Conservation (phyloP, 164 flowering plant genomes). For the Paratinospora sagittata region DNA sequence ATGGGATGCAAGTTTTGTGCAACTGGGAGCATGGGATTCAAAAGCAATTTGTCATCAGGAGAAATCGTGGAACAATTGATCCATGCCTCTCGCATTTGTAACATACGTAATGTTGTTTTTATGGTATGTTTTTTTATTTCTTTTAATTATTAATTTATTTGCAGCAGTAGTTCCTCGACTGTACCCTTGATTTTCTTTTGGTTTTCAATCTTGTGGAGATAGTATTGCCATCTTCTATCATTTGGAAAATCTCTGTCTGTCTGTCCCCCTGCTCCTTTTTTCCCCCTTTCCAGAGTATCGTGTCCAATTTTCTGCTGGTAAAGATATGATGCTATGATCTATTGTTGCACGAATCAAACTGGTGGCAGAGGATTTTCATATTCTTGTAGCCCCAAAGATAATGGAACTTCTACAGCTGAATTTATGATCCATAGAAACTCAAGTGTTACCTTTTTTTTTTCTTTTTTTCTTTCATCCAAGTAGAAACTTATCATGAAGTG, state of each 20-base stretch:
- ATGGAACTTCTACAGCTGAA: neutral
- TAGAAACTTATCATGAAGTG: neutral
- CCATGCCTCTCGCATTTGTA: conserved; percentile 69
- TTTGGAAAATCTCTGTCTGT: neutral
- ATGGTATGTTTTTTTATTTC: conserved; percentile 45
- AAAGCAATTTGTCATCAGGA: conserved; percentile 78
- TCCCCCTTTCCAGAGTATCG: neutral
- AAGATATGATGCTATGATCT: neutral
- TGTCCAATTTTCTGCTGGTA: neutral
- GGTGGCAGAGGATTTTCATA: neutral
- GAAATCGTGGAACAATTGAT: conserved; percentile 93
- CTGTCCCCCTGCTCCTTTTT: neutral
- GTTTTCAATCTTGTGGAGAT: neutral
- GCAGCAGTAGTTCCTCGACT: neutral
- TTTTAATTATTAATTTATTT: neutral
- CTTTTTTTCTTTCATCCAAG: neutral
- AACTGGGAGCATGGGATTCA: conserved; percentile 96
- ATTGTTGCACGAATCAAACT: neutral
- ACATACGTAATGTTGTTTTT: conserved; percentile 88
- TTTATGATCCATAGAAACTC: neutral
- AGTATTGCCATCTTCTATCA: neutral
- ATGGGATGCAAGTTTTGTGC: conserved; percentile 99
- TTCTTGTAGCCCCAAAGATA: too few species aligned
- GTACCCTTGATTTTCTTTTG: neutral
- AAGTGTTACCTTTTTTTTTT: neutral